Base-by-base conservation (phyloP, 2,329 filamentous ascomycete genomes). In the Knoxdaviesia capensis region DNA sequence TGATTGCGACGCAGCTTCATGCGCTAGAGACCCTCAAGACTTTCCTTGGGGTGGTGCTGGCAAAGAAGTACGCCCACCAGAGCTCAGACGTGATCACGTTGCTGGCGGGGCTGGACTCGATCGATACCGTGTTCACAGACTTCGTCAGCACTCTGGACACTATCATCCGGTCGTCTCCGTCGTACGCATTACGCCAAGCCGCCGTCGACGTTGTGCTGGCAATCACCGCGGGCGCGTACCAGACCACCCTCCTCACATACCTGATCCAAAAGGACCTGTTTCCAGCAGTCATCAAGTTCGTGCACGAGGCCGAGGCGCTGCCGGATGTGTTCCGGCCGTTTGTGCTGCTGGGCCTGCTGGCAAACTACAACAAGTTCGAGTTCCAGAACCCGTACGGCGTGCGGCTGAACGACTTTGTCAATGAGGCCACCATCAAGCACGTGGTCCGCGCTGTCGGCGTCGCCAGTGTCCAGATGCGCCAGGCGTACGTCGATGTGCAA, bases 341-440 rank as follows among this genome's bases (percentile, higher is more conserved):
- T 49, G 74, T 80, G 9, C 70, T 96, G 7, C 68, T 94, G 20
- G 88, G 88, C 8, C 68, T 96, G 4, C 65, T 98, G 42, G 82
- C 84, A 48, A 98, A 96, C 61, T 96, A 96, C 69, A 96, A 98
- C 69, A 98, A 96, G 58, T 98, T 98, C 54, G 90, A 98, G 59
- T 88, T 92, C 44, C 87, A 94, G 56, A 98, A 98, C 51, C 88
- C 88, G 1, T 98, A 98, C 52, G 80, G 90, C 52, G 65, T 92
- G 47, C 81, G 88, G 31, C 69, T 98, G 10, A 86, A 88, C 51
- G 87, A 96, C 57, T 96, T 96, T 58, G 85, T 94, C 52, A 94
- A 98, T 54, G 87, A 96, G 54, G 65, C 69, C 0, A 80, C 81
- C 2, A 94, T 96, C 51, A 72, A 79, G 45, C 84, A 83, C 53